Percentiles rank a stretch among this genome's conserved stretches.
phyloP scores from a whole-genome alignment of 331 rosid species.

The Arachis monticola region DNA sequence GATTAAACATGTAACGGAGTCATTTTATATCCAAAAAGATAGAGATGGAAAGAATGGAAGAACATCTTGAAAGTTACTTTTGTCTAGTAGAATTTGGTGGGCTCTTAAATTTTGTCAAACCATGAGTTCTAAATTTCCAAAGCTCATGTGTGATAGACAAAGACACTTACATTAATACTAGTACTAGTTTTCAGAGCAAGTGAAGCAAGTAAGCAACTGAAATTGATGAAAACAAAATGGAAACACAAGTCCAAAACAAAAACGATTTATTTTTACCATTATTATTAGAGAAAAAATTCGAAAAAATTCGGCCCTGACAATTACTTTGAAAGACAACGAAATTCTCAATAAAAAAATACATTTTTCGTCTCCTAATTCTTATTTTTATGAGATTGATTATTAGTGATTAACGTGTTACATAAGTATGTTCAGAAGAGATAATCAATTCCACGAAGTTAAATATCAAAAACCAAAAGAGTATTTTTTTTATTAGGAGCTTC shows the following conservation, averaged over 20 bases:
- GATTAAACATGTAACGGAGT: neutral
- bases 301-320: no score
- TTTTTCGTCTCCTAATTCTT: no score
- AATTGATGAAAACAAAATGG: neutral
- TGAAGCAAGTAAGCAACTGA: neutral
- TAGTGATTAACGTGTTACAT: no score
- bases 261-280: no score
- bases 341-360: no score
- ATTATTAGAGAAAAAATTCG: no score
- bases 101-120: conserved; percentile 18
- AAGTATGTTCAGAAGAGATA: no score
- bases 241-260: neutral
- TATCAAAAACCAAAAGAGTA: no score
- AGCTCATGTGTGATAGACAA: neutral
- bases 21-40: neutral
- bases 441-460: no score
- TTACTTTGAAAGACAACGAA: no score
- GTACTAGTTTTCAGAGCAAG: neutral
- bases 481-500: no score
- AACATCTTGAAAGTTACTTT: conserved; percentile 26
- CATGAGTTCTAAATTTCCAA: neutral
- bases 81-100: conserved; percentile 33
- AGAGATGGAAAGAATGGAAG: conserved; percentile 12
- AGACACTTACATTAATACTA: neutral
- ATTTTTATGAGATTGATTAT: no score